Evolutionary conservation across 1,284 basidiomycete genomes (phyloP), one percentile per base, ranked within the genome.

Genomic region (Ustilago shanxiensis): DNA sequence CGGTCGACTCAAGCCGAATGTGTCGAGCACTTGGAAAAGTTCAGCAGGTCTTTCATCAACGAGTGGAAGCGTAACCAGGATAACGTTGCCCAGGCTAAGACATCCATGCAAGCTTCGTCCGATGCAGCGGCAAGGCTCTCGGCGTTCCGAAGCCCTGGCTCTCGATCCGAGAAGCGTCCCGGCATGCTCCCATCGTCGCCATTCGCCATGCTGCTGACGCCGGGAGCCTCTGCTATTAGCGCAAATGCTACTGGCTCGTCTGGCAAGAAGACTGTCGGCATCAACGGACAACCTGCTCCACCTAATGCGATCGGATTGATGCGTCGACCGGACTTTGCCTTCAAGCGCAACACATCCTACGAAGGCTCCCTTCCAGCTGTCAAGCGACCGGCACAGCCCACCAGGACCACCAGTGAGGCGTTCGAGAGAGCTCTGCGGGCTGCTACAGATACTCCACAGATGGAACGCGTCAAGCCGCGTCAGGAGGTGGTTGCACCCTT

Each of bases 1-100:
- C 63, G 67, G 2, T 78, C 76, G n/a, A 64, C 72, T 7, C 67
- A 78, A 47, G 76, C 71, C 1, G 72, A 71, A 20, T 74, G 76
- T 29, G 72, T 71, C 26, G 76, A 78, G 54, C 67, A 70, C 41
- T 58, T 78, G 7, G 72, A 78, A 6, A 74, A 67, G 56, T 78
- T 78, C 47, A 74, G 71, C 59, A 39, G 54, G 18, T 65, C 61
- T 0, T 73, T 74, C 35, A n/a, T 78, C 22, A 66, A 72, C 59
- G 74, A 77, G 35, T 77, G 69, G 69, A 72, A 77, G 54, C 73
- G 73, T 1, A 63, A 59, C 8, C 63, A 66, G 33, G 66, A 59
- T 8, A 66, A 47, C 31, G 55, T 60, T 0, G 26, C 60, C 8
- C 60, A 59, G 60, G n/a, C 37, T 13, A 66, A 60, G 51, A 37